A percentile compares a stretch with the other conserved stretches of the same genome.
Conservation (phyloP, 495 filamentous ascomycete genomes). For the Neurospora discreta region DNA sequence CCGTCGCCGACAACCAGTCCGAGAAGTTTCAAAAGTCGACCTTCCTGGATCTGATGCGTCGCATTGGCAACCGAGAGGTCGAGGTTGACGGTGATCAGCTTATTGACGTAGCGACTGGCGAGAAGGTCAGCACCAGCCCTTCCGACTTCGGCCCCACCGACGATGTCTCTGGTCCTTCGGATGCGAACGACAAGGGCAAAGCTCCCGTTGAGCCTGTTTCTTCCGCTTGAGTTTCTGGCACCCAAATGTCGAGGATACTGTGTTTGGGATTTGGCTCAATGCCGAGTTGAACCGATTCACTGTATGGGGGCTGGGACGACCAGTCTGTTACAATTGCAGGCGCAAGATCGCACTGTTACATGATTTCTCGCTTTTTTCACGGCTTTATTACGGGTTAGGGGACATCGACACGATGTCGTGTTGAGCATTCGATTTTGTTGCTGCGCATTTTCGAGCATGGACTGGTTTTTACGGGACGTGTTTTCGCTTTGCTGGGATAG, state of each 20-base stretch:
- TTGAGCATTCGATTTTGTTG: background rate
- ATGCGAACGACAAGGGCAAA: background rate
- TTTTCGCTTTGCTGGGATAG: background rate
- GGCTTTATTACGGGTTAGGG: background rate
- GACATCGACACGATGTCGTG: background rate
- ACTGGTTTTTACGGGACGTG: background rate
- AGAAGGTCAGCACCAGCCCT: conserved; percentile 4
- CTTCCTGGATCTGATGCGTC: conserved; percentile 33
- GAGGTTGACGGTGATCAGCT: conserved; percentile 28
- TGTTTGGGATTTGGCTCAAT: too few relatives aligned
- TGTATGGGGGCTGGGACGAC: too few relatives aligned
- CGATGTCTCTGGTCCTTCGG: background rate
- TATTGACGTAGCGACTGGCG: conserved; percentile 22
- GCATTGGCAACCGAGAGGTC: conserved; percentile 27
- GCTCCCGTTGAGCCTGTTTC: background rate
- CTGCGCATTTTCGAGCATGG: background rate
- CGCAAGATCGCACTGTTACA: background rate
- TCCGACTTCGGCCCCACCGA: background rate
- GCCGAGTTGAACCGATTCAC: too few relatives aligned
- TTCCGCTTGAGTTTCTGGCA: background rate
- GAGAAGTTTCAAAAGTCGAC: conserved; percentile 35
- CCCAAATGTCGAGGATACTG: background rate
- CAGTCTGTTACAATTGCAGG: background rate
- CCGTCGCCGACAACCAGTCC: conserved; percentile 24
- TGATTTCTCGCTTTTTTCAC: background rate